Percentiles rank a stretch among this genome's conserved stretches.
Evolutionary conservation across 768 basidiomycete species (phyloP).

Genomic region (Lactarius indigo): DNA sequence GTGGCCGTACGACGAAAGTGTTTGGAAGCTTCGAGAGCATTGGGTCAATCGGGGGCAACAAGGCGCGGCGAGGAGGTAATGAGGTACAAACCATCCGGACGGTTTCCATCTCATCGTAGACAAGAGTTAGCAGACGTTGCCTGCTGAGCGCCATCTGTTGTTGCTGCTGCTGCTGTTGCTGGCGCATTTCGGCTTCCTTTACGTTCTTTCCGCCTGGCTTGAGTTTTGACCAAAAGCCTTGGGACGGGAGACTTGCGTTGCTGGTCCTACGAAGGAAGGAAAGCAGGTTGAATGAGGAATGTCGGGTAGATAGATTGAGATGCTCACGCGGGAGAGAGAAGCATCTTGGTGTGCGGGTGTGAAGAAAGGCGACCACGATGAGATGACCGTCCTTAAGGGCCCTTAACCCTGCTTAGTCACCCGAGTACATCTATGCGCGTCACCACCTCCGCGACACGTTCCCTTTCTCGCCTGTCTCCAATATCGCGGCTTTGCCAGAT

Average conservation of each 20-base stretch:
- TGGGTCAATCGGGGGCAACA: constrained; percentile 6
- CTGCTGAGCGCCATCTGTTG: constrained; percentile 64
- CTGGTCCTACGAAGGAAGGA: constrained; percentile 52
- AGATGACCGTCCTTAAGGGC: constrained; percentile 2
- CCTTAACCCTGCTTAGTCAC: background rate
- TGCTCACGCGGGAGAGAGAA: constrained; percentile 76
- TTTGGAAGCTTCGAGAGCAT: constrained; percentile 54
- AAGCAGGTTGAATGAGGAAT: constrained; percentile 32
- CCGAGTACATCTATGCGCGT: background rate
- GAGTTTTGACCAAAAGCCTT: constrained; percentile 60
- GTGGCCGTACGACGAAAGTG: constrained; percentile 52
- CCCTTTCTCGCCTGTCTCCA: background rate
- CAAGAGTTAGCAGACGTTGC: constrained; percentile 76
- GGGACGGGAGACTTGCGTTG: constrained; percentile 54
- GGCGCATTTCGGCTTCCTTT: constrained; percentile 62
- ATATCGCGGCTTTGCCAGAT: background rate
- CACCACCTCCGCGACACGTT: background rate
- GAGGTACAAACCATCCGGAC: constrained; percentile 56
- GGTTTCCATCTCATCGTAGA: constrained; percentile 84
- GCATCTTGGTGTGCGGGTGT: constrained; percentile 43
- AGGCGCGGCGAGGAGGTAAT: background rate
- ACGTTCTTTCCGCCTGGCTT: constrained; percentile 41
- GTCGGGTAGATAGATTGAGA: constrained; percentile 28
- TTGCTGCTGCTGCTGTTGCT: constrained; percentile 45
- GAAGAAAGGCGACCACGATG: constrained; percentile 20